phyloP scores from a whole-genome alignment of 202 grass and related monocot genomes.

The Panicum hallii region DNA sequence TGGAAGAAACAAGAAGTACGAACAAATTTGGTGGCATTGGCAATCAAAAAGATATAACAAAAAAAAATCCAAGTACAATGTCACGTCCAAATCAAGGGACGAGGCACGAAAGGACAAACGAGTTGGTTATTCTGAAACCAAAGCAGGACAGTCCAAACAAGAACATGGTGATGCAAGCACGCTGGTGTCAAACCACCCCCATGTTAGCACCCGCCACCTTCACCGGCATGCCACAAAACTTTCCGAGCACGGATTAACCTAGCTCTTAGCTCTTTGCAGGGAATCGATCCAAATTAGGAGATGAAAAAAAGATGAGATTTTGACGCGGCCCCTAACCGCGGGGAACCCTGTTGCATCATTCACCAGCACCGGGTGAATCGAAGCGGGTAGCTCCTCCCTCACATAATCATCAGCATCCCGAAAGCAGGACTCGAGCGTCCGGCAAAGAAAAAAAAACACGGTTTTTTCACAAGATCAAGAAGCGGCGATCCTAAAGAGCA shows the following conservation, averaged over 20 bases:
- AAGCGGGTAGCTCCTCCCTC: background rate
- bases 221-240: background rate
- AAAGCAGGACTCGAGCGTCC: background rate
- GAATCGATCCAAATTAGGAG: background rate
- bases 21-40: conserved; percentile 15
- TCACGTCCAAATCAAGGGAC: conserved; percentile 41
- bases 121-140: conserved; percentile 17
- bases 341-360: background rate
- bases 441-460: background rate
- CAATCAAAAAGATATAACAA: conserved; percentile 36
- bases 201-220: conserved; percentile 33
- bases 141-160: conserved; percentile 36
- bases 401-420: background rate
- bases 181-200: background rate
- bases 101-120: conserved; percentile 36
- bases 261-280: background rate
- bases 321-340: background rate
- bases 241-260: background rate
- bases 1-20: conserved; percentile 20
- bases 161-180: conserved; percentile 37
- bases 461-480: background rate
- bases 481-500: background rate
- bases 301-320: background rate
- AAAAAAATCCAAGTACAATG: conserved; percentile 45
- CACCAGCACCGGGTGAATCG: background rate